phyloP scores from a whole-genome alignment of 2,329 filamentous ascomycete species.

The Colletotrichum coccodes region DNA sequence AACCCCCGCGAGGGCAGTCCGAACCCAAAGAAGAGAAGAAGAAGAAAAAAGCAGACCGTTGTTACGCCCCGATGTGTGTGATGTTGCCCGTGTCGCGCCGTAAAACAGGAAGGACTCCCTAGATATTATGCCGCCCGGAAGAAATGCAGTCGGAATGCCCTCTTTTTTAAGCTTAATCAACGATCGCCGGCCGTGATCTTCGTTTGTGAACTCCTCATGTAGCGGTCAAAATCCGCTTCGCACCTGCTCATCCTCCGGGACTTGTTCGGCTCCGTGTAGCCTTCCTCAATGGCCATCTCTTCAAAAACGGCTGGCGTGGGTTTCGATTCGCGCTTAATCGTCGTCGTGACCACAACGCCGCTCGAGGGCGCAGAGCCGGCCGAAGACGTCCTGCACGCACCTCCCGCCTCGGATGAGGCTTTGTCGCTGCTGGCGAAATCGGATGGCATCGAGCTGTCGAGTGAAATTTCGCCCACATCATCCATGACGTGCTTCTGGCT shows the following conservation, averaged over 20 bases:
- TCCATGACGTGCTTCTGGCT: constrained; percentile 39
- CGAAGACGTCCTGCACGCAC: neutral
- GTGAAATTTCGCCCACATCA: constrained; percentile 37
- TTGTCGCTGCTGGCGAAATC: constrained; percentile 18
- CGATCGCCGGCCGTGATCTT: constrained; percentile 15
- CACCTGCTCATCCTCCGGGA: neutral
- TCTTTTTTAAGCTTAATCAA: neutral
- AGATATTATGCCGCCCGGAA: constrained; percentile 2
- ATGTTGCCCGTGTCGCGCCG: neutral
- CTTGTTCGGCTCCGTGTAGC: neutral
- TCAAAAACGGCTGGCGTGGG: constrained; percentile 27
- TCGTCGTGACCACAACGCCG: constrained; percentile 49
- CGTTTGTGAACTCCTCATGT: neutral
- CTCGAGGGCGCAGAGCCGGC: neutral
- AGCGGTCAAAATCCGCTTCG: neutral
- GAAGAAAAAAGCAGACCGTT: neutral
- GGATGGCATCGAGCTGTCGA: constrained; percentile 19
- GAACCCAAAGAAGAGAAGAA: neutral
- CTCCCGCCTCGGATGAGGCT: neutral
- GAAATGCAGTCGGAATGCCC: constrained; percentile 2
- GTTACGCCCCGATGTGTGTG: constrained; percentile 12
- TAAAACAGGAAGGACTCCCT: neutral
- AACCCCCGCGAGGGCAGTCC: constrained; percentile 22
- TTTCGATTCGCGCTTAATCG: constrained; percentile 47
- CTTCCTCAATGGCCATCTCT: constrained; percentile 18